A percentile compares a stretch with the other conserved stretches of the same genome.
phyloP scores from a whole-genome alignment of 192 early-diverging fungal genomes.

The Coemansia sp. region DNA sequence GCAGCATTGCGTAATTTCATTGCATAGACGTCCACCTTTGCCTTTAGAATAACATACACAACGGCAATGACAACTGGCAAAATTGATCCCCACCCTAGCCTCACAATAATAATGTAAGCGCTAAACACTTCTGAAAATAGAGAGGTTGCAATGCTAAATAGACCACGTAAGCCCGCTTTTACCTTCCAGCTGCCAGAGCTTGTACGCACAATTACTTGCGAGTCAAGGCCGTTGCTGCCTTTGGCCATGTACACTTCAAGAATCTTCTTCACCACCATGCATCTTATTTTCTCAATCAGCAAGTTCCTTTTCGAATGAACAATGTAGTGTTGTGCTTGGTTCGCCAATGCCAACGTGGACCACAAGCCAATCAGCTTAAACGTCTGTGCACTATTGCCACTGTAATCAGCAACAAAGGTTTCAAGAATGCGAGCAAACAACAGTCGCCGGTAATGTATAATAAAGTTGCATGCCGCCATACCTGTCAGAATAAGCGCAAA shows the following conservation, averaged over 20 bases:
- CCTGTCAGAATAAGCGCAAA: background rate
- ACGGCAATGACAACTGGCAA: constrained; percentile 17
- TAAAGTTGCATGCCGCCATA: background rate
- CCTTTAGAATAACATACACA: background rate
- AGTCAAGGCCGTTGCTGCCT: constrained; percentile 3
- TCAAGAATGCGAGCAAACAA: constrained; percentile 9
- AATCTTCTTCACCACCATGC: background rate
- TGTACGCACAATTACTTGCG: background rate
- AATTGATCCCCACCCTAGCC: constrained; percentile 15
- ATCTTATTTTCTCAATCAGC: background rate
- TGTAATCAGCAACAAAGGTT: constrained; percentile 6
- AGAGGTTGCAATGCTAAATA: background rate
- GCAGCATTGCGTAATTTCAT: background rate
- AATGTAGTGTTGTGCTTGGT: background rate
- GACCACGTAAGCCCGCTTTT: background rate
- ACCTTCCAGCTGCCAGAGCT: background rate
- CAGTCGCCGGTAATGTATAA: constrained; percentile 3
- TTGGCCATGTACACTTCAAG: background rate
- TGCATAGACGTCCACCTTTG: background rate
- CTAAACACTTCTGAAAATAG: constrained; percentile 9
- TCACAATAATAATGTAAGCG: constrained; percentile 16
- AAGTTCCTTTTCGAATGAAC: background rate
- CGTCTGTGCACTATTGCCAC: background rate
- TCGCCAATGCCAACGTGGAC: constrained; percentile 7
- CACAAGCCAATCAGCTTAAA: constrained; percentile 9